A percentile compares a stretch with the other conserved stretches of the same genome.
phyloP scores from a whole-genome alignment of 176 grass and related monocot genomes.

The Hyparrhenia diplandra region DNA sequence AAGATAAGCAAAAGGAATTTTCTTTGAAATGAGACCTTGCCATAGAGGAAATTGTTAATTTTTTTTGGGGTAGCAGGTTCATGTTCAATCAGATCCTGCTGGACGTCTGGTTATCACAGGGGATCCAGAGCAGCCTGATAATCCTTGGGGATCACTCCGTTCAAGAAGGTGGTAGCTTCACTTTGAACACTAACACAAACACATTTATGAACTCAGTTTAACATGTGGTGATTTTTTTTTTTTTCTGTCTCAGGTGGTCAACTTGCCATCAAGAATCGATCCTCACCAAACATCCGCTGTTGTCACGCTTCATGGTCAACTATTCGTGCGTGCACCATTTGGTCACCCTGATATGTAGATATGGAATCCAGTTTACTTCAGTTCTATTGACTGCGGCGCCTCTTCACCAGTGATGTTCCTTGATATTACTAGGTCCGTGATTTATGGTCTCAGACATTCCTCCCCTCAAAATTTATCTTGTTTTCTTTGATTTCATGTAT shows the following conservation, averaged over 20 bases:
- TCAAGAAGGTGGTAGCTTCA: slow-evolving; percentile 63
- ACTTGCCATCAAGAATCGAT: slow-evolving; percentile 88
- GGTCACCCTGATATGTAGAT: slow-evolving; percentile 67
- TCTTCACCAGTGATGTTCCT: slow-evolving; percentile 23
- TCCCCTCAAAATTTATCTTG: not conserved
- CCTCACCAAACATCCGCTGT: slow-evolving; percentile 97
- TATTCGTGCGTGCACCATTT: slow-evolving; percentile 93
- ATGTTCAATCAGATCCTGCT: slow-evolving; percentile 97
- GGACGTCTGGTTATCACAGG: slow-evolving; percentile 93
- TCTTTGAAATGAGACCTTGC: not conserved
- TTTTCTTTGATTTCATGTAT: slow-evolving; percentile 14
- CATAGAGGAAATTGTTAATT: not conserved
- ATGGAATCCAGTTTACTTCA: slow-evolving; percentile 18
- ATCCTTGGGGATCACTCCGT: slow-evolving; percentile 94
- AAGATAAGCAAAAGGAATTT: slow-evolving; percentile 1
- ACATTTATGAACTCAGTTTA: slow-evolving; percentile 16
- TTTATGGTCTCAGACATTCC: not conserved
- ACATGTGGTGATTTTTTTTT: not conserved
- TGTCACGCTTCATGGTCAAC: slow-evolving; percentile 92
- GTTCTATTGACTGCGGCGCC: not conserved
- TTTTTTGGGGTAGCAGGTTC: slow-evolving; percentile 62
- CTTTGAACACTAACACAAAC: not conserved
- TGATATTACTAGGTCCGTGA: slow-evolving; percentile 27
- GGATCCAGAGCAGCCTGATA: slow-evolving; percentile 89
- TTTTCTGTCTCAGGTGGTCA: slow-evolving; percentile 65